These are phyloP conservation scores for Ailanthus altissimus DNA, from an alignment of 345 rosid species.

Conservation along the genomic window DNA sequence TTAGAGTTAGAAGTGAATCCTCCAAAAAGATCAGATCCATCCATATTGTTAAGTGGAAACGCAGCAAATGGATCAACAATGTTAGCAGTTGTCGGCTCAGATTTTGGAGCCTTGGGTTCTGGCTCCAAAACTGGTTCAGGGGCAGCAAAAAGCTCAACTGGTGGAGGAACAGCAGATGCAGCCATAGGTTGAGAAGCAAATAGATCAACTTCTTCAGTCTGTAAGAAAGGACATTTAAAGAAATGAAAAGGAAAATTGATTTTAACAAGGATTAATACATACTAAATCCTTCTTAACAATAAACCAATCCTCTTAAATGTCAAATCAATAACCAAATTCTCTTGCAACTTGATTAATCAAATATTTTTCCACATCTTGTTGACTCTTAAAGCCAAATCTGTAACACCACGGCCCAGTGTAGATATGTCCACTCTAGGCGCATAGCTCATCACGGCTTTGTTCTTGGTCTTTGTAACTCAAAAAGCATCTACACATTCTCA, in stretches of 20 bases:
- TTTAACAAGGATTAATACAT: conserved; percentile 14
- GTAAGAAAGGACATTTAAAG: conserved; percentile 29
- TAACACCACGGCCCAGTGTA: too few relatives aligned
- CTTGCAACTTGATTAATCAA: neutral
- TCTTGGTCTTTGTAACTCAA: too few relatives aligned
- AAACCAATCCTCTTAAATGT: conserved; percentile 11
- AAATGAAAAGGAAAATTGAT: conserved; percentile 3
- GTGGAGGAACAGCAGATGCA: conserved; percentile 52
- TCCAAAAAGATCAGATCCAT: conserved; percentile 86
- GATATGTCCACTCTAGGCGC: too few relatives aligned
- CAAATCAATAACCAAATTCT: conserved; percentile 1
- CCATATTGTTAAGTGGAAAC: conserved; percentile 72
- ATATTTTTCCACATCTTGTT: neutral
- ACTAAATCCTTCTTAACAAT: conserved; percentile 13
- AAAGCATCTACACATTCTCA: too few relatives aligned
- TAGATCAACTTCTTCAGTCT: conserved; percentile 53
- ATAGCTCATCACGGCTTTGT: too few relatives aligned
- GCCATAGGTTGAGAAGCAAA: conserved; percentile 27
- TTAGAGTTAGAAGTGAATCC: conserved; percentile 64
- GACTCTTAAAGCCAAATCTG: neutral
- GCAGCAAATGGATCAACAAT: conserved; percentile 83
- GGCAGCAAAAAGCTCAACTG: conserved; percentile 65
- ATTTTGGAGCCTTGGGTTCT: conserved; percentile 43
- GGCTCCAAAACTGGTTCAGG: conserved; percentile 54
- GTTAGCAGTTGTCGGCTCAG: conserved; percentile 38